Percentiles rank a stretch among this genome's conserved stretches.
Evolutionary conservation across 345 rosid species (phyloP).

Genomic region (Sisymbrium altissimum): DNA sequence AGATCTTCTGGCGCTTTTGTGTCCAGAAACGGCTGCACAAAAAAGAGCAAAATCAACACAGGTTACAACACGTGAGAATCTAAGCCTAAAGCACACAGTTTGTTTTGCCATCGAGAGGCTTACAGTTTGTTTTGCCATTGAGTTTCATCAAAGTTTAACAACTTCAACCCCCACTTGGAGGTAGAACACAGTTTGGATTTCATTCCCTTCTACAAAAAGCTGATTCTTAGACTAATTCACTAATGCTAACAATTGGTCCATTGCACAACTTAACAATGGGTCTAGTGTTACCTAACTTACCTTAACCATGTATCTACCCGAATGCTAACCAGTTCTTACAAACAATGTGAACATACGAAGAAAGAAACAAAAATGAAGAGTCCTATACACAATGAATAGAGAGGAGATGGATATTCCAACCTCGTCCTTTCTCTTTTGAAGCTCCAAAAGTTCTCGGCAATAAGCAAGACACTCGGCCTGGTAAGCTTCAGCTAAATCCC

Average conservation of each 20-base stretch:
- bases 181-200: background rate
- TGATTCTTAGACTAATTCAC: background rate
- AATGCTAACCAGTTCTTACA: background rate
- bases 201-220: background rate
- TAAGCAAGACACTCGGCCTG: slow-evolving; percentile 78
- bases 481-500: slow-evolving; percentile 82
- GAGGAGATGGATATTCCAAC: slow-evolving; percentile 34
- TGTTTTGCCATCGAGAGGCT: background rate
- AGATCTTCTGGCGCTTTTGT: slow-evolving; percentile 51
- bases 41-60: slow-evolving; percentile 3
- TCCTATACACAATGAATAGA: background rate
- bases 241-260: too few species aligned
- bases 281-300: background rate
- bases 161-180: background rate
- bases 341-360: background rate
- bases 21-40: slow-evolving; percentile 72
- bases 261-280: background rate
- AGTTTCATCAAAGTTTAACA: background rate
- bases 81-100: background rate
- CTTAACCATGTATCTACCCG: background rate
- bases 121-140: background rate
- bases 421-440: slow-evolving; percentile 75
- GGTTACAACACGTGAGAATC: background rate
- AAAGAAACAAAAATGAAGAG: background rate
- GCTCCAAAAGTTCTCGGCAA: slow-evolving; percentile 79